Base-by-base conservation (phyloP, 2,329 filamentous ascomycete species). In the Whalleya microplaca region DNA sequence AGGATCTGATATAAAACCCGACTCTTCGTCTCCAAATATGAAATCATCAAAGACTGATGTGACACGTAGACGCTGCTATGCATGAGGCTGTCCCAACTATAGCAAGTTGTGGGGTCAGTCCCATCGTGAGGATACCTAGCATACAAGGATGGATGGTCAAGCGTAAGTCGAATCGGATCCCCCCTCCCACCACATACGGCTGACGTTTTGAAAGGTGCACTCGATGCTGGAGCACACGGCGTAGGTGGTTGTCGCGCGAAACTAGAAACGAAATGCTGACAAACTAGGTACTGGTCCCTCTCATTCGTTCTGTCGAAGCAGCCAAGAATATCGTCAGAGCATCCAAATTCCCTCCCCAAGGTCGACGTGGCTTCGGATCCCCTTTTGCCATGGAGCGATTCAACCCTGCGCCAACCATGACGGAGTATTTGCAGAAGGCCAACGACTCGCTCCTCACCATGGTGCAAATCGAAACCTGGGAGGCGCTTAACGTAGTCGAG, bases 381-480 rank as follows among this genome's bases (percentile, higher is more conserved):
- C 81, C 82, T 5, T 82, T 85, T 52, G 73, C 79, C 2, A 77
- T 80, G 73, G 78, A 80, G 55, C 75, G 76, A 29, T 83, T 83
- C 66, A 67, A 71, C 40, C 75, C 78, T 1, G 67, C 73, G 7
- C 75, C 81, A n/a, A 77, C 73, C 10, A 77, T 80, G 58, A 79
- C 80, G 12, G 80, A 83, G 57, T 86, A 85, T 60, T 76, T 85
- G 48, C 78, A 83, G 63, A 77, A 82, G 20, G 82, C 82, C 45
- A 85, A 85, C 65, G 76, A 78, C 8, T 78, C 78, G 27, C 76
- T 89, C 20, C 68, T 89, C 55, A 87, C 83, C 16, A 86, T 88
- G 73, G 84, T 88, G 10, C 86, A 89, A 70, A 88, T 89, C 50
- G 86, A 89, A 73, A 88, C 86, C 0, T 75, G 76, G 58, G 85